Conservation (phyloP, 2,329 filamentous ascomycete genomes). For the Aspergillus proliferans region DNA sequence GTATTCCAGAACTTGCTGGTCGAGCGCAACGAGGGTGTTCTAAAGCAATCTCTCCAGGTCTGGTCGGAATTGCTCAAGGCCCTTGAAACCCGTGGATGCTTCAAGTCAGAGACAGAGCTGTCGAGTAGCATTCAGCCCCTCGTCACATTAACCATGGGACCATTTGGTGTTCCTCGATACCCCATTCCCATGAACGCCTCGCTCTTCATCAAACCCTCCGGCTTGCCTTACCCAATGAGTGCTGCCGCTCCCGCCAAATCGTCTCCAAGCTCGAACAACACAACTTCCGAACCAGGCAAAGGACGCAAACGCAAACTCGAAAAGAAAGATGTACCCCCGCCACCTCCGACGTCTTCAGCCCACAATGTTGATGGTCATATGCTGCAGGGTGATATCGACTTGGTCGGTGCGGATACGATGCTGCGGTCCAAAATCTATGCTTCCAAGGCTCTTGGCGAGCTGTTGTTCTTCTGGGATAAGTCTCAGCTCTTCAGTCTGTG, state of each 20-base stretch:
- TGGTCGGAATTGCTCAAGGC: constrained; percentile 73
- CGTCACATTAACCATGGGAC: constrained; percentile 77
- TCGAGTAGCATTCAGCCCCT: constrained; percentile 70
- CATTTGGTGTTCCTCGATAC: constrained; percentile 84
- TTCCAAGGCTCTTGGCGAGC: constrained; percentile 75
- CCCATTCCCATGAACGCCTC: constrained; percentile 86
- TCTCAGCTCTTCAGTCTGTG: constrained; percentile 45
- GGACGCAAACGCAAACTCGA: constrained; percentile 78
- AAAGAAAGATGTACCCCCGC: constrained; percentile 61
- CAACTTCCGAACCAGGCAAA: constrained; percentile 55
- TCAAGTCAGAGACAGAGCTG: constrained; percentile 66
- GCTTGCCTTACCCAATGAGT: constrained; percentile 64
- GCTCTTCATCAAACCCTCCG: constrained; percentile 89
- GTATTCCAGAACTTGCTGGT: constrained; percentile 94
- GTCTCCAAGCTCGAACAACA: constrained; percentile 39
- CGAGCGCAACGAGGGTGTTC: constrained; percentile 77
- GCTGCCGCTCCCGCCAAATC: constrained; percentile 32
- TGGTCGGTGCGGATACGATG: constrained; percentile 83
- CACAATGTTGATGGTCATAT: constrained; percentile 98
- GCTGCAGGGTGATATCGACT: constrained; percentile 92
- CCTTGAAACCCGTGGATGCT: constrained; percentile 55
- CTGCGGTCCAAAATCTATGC: constrained; percentile 85
- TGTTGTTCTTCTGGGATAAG: constrained; percentile 70
- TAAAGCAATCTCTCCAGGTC: constrained; percentile 76
- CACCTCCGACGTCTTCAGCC: constrained; percentile 53